Base-by-base conservation (phyloP, 1,284 basidiomycete species). In the Fomitopsis betulina region DNA sequence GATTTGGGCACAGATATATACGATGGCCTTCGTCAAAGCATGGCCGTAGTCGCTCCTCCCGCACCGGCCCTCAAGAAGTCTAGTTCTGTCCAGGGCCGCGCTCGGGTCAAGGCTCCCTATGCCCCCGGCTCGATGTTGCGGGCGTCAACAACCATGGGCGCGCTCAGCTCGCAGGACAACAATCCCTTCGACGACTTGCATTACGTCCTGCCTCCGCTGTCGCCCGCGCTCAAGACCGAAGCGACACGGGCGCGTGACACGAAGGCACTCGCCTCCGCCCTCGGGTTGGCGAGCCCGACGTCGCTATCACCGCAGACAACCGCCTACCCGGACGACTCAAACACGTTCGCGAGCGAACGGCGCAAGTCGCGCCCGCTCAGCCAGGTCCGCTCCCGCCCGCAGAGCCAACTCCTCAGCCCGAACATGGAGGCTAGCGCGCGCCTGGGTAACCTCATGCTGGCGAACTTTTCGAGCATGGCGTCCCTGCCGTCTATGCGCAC, bases 261-360 rank as follows among this genome's bases (percentile, higher is more conserved):
- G 13, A 76, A 75, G 62, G 81, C 83, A 39, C 67, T 85, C 57
- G 76, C 81, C 2, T 76, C 76, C 54, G 84, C 80, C 0, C 72
- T 84, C n/a, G 84, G 84, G 12, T 68, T 86, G n/a, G 62, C 60
- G 15, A 69, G 62, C 38, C 69, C 73, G 1, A 55, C 61, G 8
- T 60, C 64, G 3, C 58, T 62, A 76, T 80, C 77, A 15, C 86
- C 83, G 32, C 82, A 81, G 63, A 79, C 79, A 17, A 86, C 85
- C 7, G 65, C 88, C 58, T 86, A 84, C 65, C 86, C 86, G 5
- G 87, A 89, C 58, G 87, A 89, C 70, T 88, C 86, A 10, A 73
- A 86, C 68, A 86, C 84, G 58, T 76, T 88, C 32, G 76, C 81
- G 6, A 79, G 78, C 17, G 74, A 76, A 49, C 75, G 69, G 17